Conservation (phyloP, 2,329 filamentous ascomycete genomes). For the Calonectria pseudoreteaudii region DNA sequence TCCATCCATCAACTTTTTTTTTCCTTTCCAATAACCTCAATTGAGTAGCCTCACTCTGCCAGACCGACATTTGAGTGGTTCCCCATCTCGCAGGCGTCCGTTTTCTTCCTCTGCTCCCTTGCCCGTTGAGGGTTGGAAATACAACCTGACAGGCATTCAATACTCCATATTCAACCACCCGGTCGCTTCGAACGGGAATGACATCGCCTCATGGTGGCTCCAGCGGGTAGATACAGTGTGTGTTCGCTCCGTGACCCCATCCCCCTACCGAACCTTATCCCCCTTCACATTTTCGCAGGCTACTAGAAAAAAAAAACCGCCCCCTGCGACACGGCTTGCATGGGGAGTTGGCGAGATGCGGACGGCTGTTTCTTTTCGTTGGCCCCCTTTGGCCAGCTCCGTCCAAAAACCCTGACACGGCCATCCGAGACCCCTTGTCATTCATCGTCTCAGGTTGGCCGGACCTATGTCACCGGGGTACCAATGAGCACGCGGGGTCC, state of each 20-base stretch:
- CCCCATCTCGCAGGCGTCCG: conserved; percentile 4
- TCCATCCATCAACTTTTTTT: conserved; percentile 24
- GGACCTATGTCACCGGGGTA: conserved; percentile 26
- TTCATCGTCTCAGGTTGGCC: conserved; percentile 42
- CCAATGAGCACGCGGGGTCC: conserved; percentile 30
- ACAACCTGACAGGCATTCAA: background rate
- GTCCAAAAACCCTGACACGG: conserved; percentile 17
- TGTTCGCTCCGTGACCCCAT: conserved; percentile 7
- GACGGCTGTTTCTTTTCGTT: conserved; percentile 19
- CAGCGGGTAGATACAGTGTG: conserved; percentile 17
- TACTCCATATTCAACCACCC: background rate
- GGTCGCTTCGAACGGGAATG: conserved; percentile 12
- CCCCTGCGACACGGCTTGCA: conserved; percentile 32
- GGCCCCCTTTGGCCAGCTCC: conserved; percentile 21
- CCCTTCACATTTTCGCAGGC: background rate
- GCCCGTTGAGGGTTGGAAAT: conserved; percentile 5
- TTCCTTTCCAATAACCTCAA: conserved; percentile 17
- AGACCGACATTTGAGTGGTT: conserved; percentile 42
- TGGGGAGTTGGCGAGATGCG: conserved; percentile 41
- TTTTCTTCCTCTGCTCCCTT: background rate
- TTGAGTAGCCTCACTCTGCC: conserved; percentile 28
- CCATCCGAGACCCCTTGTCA: conserved; percentile 33
- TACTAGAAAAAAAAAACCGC: background rate
- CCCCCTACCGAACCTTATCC: conserved; percentile 5
- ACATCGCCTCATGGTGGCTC: conserved; percentile 8